Evolutionary conservation across 352 stramenopile genomes (phyloP), one percentile per base, ranked within the genome.

Genomic region (Globisporangium uncinulatum): DNA sequence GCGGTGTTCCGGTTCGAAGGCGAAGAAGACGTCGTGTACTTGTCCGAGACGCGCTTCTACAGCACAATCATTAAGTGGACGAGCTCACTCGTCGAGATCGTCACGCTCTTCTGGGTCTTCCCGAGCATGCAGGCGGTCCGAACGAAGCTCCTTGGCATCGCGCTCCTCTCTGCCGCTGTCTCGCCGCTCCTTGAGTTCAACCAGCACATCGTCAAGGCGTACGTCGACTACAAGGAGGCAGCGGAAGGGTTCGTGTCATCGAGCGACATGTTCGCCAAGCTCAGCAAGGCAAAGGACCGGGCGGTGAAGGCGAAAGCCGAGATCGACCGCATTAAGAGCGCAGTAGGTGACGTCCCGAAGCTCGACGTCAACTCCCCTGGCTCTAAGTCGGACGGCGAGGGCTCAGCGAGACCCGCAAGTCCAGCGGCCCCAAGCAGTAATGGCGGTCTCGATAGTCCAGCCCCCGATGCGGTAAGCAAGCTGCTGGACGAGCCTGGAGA

Each of bases 171-270:
- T 1, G 63, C 76, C 2, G 50, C 69, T 0, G 68, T 84, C 0
- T 59, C 73, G 0, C 73, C 76, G 3, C 2, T 79, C 10, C 52
- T 86, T 8, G 76, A 86, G 57, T 71, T 84, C 17, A 83, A 84
- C 39, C 67, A 84, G 45, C 73, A 84, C 15, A 41, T 70, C 15
- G 74, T 86, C 49, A 75, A 80, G 49, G 61, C 64, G 10, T 86
- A 86, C 37, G 65, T 84, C 8, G 69, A 81, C 10, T 84, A 81
- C 47, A 62, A 69, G 8, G 74, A 84, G 45, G 62, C 61, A 0
- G 61, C 62, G 0, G 69, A 80, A 44, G 62, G 67, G 21, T 49
- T 79, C 0, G 59, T 32, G 0, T 63, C 59, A 20, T 73, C 68
- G 0, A 72, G 54, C 4, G 58, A 65, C 3, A 17, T 67, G 11